phyloP scores from a whole-genome alignment of 2,329 filamentous ascomycete genomes.

The Alternaria ventricosa region DNA sequence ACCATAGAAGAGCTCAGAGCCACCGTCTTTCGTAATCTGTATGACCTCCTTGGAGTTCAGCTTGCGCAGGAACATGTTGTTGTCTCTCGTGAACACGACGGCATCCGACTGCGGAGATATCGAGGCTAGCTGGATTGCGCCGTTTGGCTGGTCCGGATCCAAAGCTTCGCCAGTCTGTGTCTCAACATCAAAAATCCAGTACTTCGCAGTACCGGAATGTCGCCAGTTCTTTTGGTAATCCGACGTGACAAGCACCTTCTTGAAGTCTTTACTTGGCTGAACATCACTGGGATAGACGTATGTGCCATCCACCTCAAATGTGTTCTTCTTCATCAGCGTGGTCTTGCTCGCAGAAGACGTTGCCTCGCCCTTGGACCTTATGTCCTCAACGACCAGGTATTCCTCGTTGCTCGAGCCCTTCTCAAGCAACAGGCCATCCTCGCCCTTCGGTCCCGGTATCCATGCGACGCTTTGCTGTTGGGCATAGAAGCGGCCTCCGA shows the following conservation, averaged over 20 bases:
- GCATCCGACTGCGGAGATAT: constrained; percentile 91
- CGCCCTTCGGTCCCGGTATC: constrained; percentile 75
- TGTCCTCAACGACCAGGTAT: constrained; percentile 86
- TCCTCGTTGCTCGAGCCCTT: constrained; percentile 65
- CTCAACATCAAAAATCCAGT: constrained; percentile 91
- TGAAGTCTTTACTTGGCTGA: constrained; percentile 82
- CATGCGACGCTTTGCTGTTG: constrained; percentile 72
- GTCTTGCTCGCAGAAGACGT: constrained; percentile 59
- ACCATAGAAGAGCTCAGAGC: constrained; percentile 89
- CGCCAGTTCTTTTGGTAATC: constrained; percentile 80
- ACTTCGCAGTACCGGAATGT: constrained; percentile 83
- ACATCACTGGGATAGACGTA: constrained; percentile 65
- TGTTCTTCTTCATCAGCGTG: constrained; percentile 74
- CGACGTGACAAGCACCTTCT: constrained; percentile 83
- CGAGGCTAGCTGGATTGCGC: constrained; percentile 78
- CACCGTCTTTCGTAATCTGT: constrained; percentile 85
- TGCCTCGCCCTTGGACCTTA: constrained; percentile 62
- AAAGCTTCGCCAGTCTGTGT: constrained; percentile 79
- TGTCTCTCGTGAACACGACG: constrained; percentile 86
- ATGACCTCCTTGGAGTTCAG: constrained; percentile 65
- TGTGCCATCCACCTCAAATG: constrained; percentile 66
- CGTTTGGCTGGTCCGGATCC: constrained; percentile 70
- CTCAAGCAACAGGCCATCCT: constrained; percentile 87
- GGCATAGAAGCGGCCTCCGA: constrained; percentile 70
- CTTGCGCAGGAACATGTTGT: constrained; percentile 86